These are phyloP conservation scores for Catharanthus roseus DNA, from an alignment of 257 asterid genomes.

Conservation along the genomic window DNA sequence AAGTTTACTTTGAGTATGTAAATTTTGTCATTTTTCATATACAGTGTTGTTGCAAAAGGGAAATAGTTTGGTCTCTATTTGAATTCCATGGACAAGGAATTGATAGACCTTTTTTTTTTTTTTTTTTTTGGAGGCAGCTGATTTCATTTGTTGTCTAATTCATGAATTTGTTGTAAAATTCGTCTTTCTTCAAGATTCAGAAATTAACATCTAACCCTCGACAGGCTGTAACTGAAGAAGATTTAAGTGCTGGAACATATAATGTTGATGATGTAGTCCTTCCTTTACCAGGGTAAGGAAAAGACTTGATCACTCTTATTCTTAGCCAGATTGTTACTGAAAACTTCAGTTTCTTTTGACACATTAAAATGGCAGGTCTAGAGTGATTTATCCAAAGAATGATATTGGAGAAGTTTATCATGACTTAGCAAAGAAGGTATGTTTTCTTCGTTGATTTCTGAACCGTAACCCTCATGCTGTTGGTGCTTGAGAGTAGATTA, in stretches of 20 bases:
- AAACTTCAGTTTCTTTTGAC: slow-evolving; percentile 5
- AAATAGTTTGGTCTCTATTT: not conserved
- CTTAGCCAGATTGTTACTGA: slow-evolving; percentile 9
- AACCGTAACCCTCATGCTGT: not conserved
- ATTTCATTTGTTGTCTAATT: not conserved
- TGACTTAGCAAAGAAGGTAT: slow-evolving; percentile 72
- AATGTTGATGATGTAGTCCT: slow-evolving; percentile 67
- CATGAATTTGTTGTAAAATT: not conserved
- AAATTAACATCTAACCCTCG: slow-evolving; percentile 12
- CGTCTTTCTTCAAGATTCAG: slow-evolving; percentile 4
- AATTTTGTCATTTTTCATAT: not conserved
- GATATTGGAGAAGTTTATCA: slow-evolving; percentile 65
- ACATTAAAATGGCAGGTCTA: slow-evolving; percentile 54
- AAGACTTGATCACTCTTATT: slow-evolving; percentile 11
- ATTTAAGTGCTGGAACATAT: slow-evolving; percentile 61
- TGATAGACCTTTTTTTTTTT: not conserved
- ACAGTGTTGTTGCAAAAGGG: not conserved
- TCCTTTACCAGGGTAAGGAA: slow-evolving; percentile 90
- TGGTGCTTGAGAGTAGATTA: not conserved
- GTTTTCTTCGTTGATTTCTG: slow-evolving; percentile 10
- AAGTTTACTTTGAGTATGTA: not conserved
- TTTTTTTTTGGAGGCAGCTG: not conserved
- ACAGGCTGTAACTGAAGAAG: slow-evolving; percentile 74
- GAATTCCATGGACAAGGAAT: not conserved
- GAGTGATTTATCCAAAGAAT: slow-evolving; percentile 74